phyloP scores from a whole-genome alignment of 202 grass and related monocot genomes.

The Zizania palustris region DNA sequence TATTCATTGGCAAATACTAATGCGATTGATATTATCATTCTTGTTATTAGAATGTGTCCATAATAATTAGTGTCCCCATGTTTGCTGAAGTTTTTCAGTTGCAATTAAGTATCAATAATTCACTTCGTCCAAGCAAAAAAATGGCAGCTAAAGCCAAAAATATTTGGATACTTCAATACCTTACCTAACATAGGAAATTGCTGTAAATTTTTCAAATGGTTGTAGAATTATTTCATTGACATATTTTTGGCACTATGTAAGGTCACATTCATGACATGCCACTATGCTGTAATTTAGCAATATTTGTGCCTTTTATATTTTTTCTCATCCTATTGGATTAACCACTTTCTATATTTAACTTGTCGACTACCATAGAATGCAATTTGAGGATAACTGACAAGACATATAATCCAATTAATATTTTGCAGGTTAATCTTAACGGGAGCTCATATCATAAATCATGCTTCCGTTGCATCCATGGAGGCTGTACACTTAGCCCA shows the following conservation, averaged over 20 bases:
- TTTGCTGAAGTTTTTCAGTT: conserved; percentile 16
- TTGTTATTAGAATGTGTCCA: conserved; percentile 12
- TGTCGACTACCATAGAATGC: neutral
- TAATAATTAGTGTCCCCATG: conserved; percentile 17
- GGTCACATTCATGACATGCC: neutral
- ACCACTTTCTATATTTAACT: neutral
- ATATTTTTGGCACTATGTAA: neutral
- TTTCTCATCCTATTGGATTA: neutral
- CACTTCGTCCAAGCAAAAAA: neutral
- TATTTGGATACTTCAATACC: conserved; percentile 6
- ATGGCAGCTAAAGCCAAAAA: neutral
- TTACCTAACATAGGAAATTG: conserved; percentile 23
- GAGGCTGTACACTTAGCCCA: conserved; percentile 78
- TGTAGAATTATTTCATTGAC: conserved; percentile 13
- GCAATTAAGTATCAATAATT: conserved; percentile 3
- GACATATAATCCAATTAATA: conserved; percentile 22
- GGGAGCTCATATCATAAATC: conserved; percentile 86
- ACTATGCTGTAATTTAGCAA: conserved; percentile 8
- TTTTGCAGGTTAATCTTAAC: conserved; percentile 75
- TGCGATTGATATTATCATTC: neutral
- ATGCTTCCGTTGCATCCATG: conserved; percentile 90
- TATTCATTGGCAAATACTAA: neutral
- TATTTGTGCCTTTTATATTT: neutral
- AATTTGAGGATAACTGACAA: neutral
- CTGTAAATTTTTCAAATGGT: neutral